Evolutionary conservation across 1,284 basidiomycete genomes (phyloP), one percentile per base, ranked within the genome.

Genomic region (Trametes polyzona): DNA sequence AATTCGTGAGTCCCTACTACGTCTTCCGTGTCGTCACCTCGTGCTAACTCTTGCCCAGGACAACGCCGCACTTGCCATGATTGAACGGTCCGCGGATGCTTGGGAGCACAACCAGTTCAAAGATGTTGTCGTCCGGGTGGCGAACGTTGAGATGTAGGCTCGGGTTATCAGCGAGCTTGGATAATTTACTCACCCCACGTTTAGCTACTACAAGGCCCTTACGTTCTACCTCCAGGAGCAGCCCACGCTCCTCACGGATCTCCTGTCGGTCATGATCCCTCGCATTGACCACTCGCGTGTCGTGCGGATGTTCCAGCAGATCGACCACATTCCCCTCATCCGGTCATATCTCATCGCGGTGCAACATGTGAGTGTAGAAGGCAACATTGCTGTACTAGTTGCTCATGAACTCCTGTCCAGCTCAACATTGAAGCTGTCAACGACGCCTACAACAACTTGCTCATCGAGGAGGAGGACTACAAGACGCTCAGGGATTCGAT

Each of bases 91-190:
- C 2, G 85, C 93, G 24, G 95, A 98, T 74, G 95, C 95, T 53
- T 99, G 96, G 96, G 96, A 99, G 62, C 96, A 99, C 78, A 96
- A 95, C 70, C 95, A 98, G 74, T 99, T 99, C 88, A 97, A 97
- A 80, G 95, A 97, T 66, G 87, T 95, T 52, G 84, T 96, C 56
- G 92, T 96, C 67, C 92, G 95, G 68, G 96, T 94, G 19, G 96
- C 97, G 43, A 99, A 99, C 71, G 87, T 98, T 62, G 97, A 99
- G 78, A 98, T 99, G 87, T 96, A 71, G 59, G 23, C 9, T 26
- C 26, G 19, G 5, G 11, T 19, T 44, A 27, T 59, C 55, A 3
- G 26, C 33, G 7, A 7, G 26, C 39, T 17, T 14, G 7, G 6
- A 27, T 12, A 27, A 16, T 3, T 9, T 47, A 47, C 58, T 66